Evolutionary conservation across 2,329 filamentous ascomycete species (phyloP).

Genomic region (Apiospora arundinis): DNA sequence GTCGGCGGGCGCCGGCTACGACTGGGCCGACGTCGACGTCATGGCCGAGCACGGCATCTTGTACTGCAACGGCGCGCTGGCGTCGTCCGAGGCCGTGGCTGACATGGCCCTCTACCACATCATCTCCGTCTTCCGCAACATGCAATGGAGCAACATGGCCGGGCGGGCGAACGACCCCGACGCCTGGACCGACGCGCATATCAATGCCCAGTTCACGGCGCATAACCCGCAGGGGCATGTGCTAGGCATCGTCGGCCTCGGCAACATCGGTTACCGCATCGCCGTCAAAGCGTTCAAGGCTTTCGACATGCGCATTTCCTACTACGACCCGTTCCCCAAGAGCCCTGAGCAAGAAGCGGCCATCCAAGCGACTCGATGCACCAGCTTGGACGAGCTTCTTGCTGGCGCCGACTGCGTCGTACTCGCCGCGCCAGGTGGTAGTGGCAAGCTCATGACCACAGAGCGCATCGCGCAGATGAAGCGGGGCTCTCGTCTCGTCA

Average conservation of each 20-base stretch:
- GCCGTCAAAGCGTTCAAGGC: slow-evolving; percentile 60
- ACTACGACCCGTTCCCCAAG: slow-evolving; percentile 55
- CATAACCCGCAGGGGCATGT: slow-evolving; percentile 59
- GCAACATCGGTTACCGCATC: slow-evolving; percentile 59
- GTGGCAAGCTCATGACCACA: slow-evolving; percentile 47
- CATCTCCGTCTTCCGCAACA: slow-evolving; percentile 62
- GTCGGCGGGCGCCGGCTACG: slow-evolving; percentile 66
- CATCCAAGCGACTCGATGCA: slow-evolving; percentile 49
- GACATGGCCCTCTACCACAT: slow-evolving; percentile 67
- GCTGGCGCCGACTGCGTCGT: slow-evolving; percentile 54
- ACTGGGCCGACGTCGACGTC: slow-evolving; percentile 63
- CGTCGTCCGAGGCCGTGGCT: slow-evolving; percentile 66
- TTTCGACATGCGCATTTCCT: slow-evolving; percentile 64
- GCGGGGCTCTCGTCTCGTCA: slow-evolving; percentile 50
- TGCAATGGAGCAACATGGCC: slow-evolving; percentile 60
- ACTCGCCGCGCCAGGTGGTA: slow-evolving; percentile 54
- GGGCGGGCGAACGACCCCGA: slow-evolving; percentile 51
- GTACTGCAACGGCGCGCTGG: slow-evolving; percentile 69
- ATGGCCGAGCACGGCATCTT: slow-evolving; percentile 47
- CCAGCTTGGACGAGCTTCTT: slow-evolving; percentile 53
- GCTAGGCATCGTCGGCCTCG: slow-evolving; percentile 66
- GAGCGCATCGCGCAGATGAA: slow-evolving; percentile 56
- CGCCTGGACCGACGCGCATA: slow-evolving; percentile 54
- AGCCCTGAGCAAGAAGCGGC: slow-evolving; percentile 47
- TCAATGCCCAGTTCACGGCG: slow-evolving; percentile 57